Evolutionary conservation across 2,329 filamentous ascomycete species (phyloP).

Genomic region (Hypoxylon sp.): DNA sequence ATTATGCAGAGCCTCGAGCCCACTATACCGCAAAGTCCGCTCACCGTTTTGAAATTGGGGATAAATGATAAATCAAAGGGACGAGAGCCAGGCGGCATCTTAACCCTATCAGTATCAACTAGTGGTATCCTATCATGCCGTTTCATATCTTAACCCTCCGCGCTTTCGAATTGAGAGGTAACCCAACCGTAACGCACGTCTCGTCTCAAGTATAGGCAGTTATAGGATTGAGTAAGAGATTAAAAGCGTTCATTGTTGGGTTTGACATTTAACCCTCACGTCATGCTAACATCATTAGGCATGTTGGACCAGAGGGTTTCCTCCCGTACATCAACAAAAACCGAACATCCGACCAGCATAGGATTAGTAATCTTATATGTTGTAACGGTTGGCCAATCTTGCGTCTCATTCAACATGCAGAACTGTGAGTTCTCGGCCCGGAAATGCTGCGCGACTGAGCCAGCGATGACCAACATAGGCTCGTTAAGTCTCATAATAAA

Average conservation of each 20-base stretch:
- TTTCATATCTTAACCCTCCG: background rate
- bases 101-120: conserved; percentile 20
- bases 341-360: conserved; percentile 30
- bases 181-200: conserved; percentile 18
- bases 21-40: conserved; percentile 13
- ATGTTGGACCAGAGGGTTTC: conserved; percentile 19
- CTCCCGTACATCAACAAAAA: conserved; percentile 11
- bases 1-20: conserved; percentile 34
- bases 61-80: conserved; percentile 3
- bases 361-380: conserved; percentile 37
- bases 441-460: conserved; percentile 29
- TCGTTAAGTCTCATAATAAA: conserved; percentile 8
- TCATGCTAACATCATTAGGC: conserved; percentile 38
- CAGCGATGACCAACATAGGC: conserved; percentile 14
- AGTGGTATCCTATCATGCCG: conserved; percentile 36
- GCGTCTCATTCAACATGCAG: conserved; percentile 32
- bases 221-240: conserved; percentile 26
- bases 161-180: conserved; percentile 10
- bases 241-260: conserved; percentile 1
- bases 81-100: conserved; percentile 18
- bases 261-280: conserved; percentile 30
- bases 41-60: conserved; percentile 17
- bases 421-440: conserved; percentile 35
- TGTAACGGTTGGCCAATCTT: conserved; percentile 26
- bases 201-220: conserved; percentile 21